Evolutionary conservation across 2,329 filamentous ascomycete genomes (phyloP).

Genomic region (Knufia fluminis): DNA sequence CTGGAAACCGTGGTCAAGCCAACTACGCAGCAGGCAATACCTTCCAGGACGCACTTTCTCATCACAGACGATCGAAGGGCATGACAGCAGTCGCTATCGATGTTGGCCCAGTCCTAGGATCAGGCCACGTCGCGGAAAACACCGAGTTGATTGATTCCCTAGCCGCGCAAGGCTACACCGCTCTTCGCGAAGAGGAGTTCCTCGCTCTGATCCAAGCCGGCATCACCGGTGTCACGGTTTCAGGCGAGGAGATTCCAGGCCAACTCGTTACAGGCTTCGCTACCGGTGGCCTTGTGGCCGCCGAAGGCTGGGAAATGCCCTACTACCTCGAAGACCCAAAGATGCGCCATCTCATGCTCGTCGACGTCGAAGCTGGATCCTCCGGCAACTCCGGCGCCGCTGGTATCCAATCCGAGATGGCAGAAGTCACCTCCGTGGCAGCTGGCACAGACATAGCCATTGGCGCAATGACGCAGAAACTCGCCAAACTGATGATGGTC

Average conservation of each 20-base stretch:
- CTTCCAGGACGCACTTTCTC: slow-evolving; percentile 29
- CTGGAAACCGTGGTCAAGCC: slow-evolving; percentile 29
- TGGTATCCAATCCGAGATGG: slow-evolving; percentile 9
- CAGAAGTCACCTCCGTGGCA: slow-evolving; percentile 6
- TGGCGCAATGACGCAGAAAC: slow-evolving; percentile 2
- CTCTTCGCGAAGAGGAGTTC: slow-evolving; percentile 11
- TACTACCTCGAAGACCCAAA: too few species aligned
- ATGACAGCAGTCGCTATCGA: slow-evolving; percentile 25
- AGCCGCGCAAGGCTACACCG: background rate
- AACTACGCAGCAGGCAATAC: slow-evolving; percentile 33
- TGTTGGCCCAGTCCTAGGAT: slow-evolving; percentile 25
- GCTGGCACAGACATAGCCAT: slow-evolving; percentile 7
- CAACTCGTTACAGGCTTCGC: slow-evolving; percentile 6
- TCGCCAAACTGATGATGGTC: slow-evolving; percentile 11
- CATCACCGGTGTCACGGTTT: slow-evolving; percentile 5
- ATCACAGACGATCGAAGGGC: slow-evolving; percentile 23
- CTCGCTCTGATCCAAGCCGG: slow-evolving; percentile 8
- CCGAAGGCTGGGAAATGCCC: too few species aligned
- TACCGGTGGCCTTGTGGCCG: background rate
- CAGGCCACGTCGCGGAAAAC: slow-evolving; percentile 19
- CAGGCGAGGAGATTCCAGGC: background rate
- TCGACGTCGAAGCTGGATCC: too few species aligned
- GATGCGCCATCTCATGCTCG: too few species aligned
- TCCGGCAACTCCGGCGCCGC: background rate
- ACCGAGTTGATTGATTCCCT: background rate